Base-by-base conservation (phyloP, 148 eudicot genomes). In the Rhododendron mucronatum region DNA sequence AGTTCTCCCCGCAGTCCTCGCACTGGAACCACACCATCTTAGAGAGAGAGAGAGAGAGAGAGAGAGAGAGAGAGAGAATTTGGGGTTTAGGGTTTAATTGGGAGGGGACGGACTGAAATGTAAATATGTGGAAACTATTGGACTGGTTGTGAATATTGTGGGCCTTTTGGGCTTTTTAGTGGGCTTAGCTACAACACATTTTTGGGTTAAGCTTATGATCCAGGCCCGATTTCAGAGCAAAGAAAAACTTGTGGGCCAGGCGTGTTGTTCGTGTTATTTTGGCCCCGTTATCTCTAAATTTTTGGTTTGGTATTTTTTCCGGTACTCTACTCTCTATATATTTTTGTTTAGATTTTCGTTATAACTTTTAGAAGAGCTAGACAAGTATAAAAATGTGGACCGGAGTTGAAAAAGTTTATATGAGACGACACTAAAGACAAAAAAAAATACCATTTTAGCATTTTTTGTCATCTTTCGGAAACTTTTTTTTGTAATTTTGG, bases 21-120 rank as follows among this genome's bases (percentile, higher is more conserved):
- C 99, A 96, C 87, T 96, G 99, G 90, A 96, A 96, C 99, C 99
- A 96, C 82, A 96, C 99, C 99, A 96, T 96, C 55, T 81, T 69
- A 33, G 63, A 48, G 44, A 73, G 79, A 16, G 37, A 84, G 35
- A n/a, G 85, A 65, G n/a, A 48, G 79, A 28, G 78, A 67, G 41
- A 37, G 39, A 67, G 71, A 9, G 13, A 20, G 6, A 21, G 67
- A 35, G 37, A 47, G 45, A 8, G 77, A 0, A 85, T 35, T 15
- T 11, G 5, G 83, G 12, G 79, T 85, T 45, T 44, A 67, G 85
- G 83, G 87, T 82, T 53, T 80, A 86, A 2, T 81, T 37, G 39
- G 39, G 39, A 7, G 85, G 28, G 55, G 41, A 39, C 77, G 90
- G 85, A 81, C 37, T 23, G 26, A 41, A 41, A 82, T 82, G 74